Evolutionary conservation across 108 stramenopile species (phyloP).

Genomic region (Aurantiochytrium sp.): DNA sequence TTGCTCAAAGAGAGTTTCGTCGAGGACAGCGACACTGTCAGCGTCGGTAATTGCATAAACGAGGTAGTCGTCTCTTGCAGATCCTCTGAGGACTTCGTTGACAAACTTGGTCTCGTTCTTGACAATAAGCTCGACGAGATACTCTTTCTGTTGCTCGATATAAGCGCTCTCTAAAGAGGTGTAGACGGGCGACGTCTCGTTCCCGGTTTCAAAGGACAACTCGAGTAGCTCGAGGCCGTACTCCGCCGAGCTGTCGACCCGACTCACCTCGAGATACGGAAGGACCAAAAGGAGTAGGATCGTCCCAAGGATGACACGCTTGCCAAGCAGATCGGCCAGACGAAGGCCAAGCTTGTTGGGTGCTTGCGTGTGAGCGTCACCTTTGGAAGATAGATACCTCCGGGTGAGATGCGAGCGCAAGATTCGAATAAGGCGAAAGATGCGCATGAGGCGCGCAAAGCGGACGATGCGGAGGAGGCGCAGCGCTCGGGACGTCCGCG

Average conservation of each 20-base stretch:
- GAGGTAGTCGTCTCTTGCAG: too few species aligned
- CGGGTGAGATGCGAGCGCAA: neutral
- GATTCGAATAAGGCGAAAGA: neutral
- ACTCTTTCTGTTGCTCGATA: neutral
- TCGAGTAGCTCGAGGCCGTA: neutral
- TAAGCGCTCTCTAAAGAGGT: too few species aligned
- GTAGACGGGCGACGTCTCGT: too few species aligned
- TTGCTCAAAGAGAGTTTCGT: neutral
- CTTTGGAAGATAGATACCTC: neutral
- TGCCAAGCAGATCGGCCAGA: slow-evolving; percentile 11
- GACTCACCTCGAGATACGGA: neutral
- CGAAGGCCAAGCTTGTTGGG: neutral
- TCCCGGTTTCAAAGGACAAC: neutral
- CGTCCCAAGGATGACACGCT: neutral
- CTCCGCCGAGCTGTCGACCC: neutral
- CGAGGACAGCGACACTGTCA: neutral
- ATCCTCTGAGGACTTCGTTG: too few species aligned
- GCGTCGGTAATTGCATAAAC: neutral
- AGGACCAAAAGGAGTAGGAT: neutral
- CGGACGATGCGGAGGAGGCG: neutral
- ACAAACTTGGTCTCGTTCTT: too few species aligned
- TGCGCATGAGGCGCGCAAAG: neutral
- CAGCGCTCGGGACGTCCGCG: neutral
- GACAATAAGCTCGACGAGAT: too few species aligned
- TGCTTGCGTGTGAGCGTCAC: neutral